phyloP scores from a whole-genome alignment of 306 rosid genomes.

The Rubus idaeus region DNA sequence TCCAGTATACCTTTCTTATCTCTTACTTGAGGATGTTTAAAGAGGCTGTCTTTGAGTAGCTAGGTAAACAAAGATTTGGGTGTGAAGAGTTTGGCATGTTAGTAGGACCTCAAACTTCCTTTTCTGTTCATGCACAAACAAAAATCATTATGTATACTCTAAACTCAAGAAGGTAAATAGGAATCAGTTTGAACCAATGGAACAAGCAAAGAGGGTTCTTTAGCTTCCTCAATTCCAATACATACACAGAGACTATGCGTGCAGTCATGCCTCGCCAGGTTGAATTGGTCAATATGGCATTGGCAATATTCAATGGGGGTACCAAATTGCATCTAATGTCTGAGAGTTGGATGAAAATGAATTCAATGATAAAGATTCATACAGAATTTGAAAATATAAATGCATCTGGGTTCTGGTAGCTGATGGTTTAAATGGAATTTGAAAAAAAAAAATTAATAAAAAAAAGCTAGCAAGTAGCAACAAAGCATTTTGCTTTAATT shows the following conservation, averaged over 20 bases:
- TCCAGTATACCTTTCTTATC: background rate
- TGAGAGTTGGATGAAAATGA: background rate
- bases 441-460: background rate
- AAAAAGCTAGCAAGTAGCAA: background rate
- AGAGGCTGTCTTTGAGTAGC: background rate
- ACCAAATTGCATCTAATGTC: slow-evolving; percentile 5
- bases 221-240: background rate
- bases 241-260: background rate
- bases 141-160: background rate
- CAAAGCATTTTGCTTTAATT: slow-evolving; percentile 3
- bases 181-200: background rate
- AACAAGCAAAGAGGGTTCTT: background rate
- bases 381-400: background rate
- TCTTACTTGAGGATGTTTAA: background rate
- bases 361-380: background rate
- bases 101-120: background rate
- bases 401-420: background rate
- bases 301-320: background rate
- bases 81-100: no score
- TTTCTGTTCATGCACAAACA: background rate
- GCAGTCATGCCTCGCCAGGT: background rate
- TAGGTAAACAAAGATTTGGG: background rate
- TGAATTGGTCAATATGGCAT: background rate
- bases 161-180: background rate
- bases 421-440: background rate